Evolutionary conservation across 345 rosid species (phyloP).

Genomic region (Aquilaria yunnanensis): DNA sequence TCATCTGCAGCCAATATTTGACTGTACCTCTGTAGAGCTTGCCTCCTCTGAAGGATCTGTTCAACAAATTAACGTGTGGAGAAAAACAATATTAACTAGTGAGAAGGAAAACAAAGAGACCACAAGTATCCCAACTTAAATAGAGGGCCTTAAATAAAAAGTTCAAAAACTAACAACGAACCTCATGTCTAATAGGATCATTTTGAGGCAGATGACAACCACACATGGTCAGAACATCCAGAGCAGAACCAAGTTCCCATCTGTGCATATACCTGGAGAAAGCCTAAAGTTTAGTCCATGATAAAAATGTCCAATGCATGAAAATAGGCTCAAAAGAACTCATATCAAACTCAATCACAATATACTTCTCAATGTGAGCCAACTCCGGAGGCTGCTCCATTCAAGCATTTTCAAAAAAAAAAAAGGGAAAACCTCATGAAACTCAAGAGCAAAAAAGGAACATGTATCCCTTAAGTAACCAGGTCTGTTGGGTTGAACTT

Average conservation of each 20-base stretch:
- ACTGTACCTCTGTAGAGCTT: constrained; percentile 83
- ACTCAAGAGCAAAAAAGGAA: too few relatives aligned
- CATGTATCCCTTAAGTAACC: too few relatives aligned
- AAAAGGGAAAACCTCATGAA: too few relatives aligned
- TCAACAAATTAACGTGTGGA: constrained; percentile 7
- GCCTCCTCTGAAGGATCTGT: constrained; percentile 77
- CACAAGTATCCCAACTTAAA: constrained; percentile 7
- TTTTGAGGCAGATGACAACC: constrained; percentile 72
- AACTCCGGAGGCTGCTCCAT: too few relatives aligned
- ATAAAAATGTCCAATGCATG: background rate
- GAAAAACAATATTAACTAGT: background rate
- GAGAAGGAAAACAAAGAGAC: constrained; percentile 9
- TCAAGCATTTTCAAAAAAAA: too few relatives aligned
- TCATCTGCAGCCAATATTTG: constrained; percentile 86
- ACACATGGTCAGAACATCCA: constrained; percentile 98
- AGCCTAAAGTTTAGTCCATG: background rate
- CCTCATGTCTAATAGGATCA: constrained; percentile 69
- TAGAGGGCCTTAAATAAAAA: constrained; percentile 3
- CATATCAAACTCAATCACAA: too few relatives aligned
- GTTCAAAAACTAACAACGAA: constrained; percentile 16
- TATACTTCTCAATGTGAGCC: too few relatives aligned
- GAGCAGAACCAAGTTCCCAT: constrained; percentile 91
- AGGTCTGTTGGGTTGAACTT: too few relatives aligned
- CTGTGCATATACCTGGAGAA: constrained; percentile 67
- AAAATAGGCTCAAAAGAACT: too few relatives aligned